A percentile compares a stretch with the other conserved stretches of the same genome.
Conservation (phyloP, 2,329 filamentous ascomycete species). For the Tolypocladium inflatum region DNA sequence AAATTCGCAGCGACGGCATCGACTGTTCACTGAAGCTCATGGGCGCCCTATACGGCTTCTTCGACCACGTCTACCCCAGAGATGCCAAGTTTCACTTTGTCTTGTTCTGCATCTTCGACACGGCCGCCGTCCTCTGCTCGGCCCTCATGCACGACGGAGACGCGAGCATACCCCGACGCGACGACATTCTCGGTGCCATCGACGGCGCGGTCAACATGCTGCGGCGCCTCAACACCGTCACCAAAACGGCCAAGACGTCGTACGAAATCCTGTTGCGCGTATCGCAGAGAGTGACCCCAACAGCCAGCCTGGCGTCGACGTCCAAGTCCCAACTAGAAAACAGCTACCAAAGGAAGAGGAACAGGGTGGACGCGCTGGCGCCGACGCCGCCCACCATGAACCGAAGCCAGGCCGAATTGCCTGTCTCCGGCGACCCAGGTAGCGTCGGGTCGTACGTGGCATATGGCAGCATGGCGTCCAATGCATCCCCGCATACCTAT, state of each 20-base stretch:
- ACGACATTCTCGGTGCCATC: slow-evolving; percentile 30
- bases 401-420: background rate
- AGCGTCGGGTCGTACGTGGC: background rate
- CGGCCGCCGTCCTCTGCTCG: slow-evolving; percentile 38
- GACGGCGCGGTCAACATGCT: slow-evolving; percentile 24
- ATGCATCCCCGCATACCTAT: background rate
- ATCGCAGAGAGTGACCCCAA: slow-evolving; percentile 11
- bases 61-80: slow-evolving; percentile 32
- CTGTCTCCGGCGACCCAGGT: slow-evolving; percentile 1
- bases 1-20: slow-evolving; percentile 31
- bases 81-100: slow-evolving; percentile 40
- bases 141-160: slow-evolving; percentile 40
- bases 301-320: background rate
- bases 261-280: slow-evolving; percentile 21
- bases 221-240: slow-evolving; percentile 16
- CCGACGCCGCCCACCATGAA: slow-evolving; percentile 5
- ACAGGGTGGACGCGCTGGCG: slow-evolving; percentile 1
- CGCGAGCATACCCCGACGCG: slow-evolving; percentile 26
- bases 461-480: background rate
- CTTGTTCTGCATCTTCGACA: slow-evolving; percentile 41
- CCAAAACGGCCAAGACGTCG: slow-evolving; percentile 20
- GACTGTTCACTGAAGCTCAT: slow-evolving; percentile 33
- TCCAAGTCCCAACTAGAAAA: background rate
- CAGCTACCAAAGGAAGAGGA: slow-evolving; percentile 5
- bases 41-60: slow-evolving; percentile 26